phyloP scores from a whole-genome alignment of 805 yeast species.

The Candida chilensis region DNA sequence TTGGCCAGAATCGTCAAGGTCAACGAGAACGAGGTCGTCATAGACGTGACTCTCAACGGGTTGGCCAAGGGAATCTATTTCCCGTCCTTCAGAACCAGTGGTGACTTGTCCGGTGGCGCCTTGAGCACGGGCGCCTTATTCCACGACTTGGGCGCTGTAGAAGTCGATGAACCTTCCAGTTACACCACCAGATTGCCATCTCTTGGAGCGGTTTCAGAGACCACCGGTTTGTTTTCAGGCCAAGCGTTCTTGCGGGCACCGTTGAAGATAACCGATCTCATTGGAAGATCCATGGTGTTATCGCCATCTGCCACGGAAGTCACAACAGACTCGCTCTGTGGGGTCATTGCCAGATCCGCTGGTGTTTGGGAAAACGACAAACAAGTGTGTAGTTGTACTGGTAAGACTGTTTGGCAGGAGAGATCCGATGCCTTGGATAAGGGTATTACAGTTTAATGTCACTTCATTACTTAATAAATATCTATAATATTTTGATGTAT shows the following conservation, averaged over 20 bases:
- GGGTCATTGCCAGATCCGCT: slow-evolving; percentile 93
- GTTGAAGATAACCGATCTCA: slow-evolving; percentile 45
- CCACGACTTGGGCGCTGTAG: slow-evolving; percentile 25
- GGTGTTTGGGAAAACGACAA: slow-evolving; percentile 97
- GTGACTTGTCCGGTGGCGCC: slow-evolving; percentile 72
- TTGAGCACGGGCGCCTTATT: slow-evolving; percentile 49
- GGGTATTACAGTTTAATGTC: too few species aligned
- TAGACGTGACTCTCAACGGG: slow-evolving; percentile 77
- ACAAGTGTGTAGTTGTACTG: slow-evolving; percentile 88
- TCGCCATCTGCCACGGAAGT: slow-evolving; percentile 28
- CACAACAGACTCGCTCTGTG: slow-evolving; percentile 45
- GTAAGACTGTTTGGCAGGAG: slow-evolving; percentile 95
- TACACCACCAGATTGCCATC: slow-evolving; percentile 17
- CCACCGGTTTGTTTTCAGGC: slow-evolving; percentile 14
- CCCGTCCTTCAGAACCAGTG: slow-evolving; percentile 61
- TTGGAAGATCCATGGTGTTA: slow-evolving; percentile 60
- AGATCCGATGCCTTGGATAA: slow-evolving; percentile 61
- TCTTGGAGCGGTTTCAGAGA: slow-evolving; percentile 18
- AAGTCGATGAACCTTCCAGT: slow-evolving; percentile 22
- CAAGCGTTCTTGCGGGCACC: slow-evolving; percentile 30
- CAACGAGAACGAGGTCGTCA: slow-evolving; percentile 39
- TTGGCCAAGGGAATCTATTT: slow-evolving; percentile 55
- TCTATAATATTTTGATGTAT: too few species aligned
- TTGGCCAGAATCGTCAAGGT: slow-evolving; percentile 77
- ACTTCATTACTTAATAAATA: too few species aligned